Conservation (phyloP, 2,329 filamentous ascomycete genomes). For the Didymella lethalis region DNA sequence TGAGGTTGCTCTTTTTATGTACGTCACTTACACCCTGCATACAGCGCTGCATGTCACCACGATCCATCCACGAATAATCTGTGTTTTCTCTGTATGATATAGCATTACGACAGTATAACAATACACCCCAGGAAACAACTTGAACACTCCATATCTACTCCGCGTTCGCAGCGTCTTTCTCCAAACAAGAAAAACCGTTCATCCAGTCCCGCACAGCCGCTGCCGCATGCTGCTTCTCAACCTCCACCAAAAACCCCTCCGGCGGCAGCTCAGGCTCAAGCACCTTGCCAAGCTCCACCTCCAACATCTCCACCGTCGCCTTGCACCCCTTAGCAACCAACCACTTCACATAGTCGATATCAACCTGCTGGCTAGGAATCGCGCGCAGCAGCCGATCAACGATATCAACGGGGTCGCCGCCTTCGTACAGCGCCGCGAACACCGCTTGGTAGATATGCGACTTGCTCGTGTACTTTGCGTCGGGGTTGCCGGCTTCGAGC, state of each 20-base stretch:
- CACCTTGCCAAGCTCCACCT: neutral
- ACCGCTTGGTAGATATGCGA: slow-evolving; percentile 17
- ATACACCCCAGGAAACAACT: neutral
- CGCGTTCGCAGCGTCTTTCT: neutral
- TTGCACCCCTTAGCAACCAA: slow-evolving; percentile 2
- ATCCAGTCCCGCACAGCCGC: neutral
- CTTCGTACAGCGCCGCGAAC: slow-evolving; percentile 11
- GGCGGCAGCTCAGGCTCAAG: slow-evolving; percentile 8
- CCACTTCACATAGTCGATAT: neutral
- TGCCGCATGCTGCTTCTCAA: neutral
- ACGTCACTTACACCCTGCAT: neutral
- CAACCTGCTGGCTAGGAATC: neutral
- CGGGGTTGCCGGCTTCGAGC: slow-evolving; percentile 12
- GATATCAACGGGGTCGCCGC: neutral
- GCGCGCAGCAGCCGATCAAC: neutral
- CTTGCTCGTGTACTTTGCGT: slow-evolving; percentile 20
- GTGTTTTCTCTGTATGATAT: no score
- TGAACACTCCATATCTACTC: neutral
- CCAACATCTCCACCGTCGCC: slow-evolving; percentile 2
- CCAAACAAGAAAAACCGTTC: neutral
- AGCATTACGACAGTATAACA: no score
- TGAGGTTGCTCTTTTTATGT: neutral
- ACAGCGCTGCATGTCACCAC: neutral
- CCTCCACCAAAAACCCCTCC: neutral
- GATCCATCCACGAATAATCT: neutral